Percentiles rank a stretch among this genome's conserved stretches.
These are phyloP conservation scores for Ambrosiella xylebori DNA, from an alignment of 2,329 filamentous ascomycete species.

Conservation along the genomic window DNA sequence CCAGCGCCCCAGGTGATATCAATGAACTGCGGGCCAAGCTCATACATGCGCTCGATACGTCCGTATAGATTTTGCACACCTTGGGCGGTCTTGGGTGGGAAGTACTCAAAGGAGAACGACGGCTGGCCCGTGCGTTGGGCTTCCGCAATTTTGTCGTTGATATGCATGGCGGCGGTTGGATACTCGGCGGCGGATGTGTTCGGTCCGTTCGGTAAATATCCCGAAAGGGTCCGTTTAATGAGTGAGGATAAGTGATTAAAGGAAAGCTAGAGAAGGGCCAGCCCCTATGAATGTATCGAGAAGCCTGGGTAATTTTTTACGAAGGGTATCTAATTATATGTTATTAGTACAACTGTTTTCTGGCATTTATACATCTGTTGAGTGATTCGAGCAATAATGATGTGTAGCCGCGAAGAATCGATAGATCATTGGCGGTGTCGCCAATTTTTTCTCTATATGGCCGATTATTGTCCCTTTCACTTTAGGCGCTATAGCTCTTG, in stretches of 20 bases:
- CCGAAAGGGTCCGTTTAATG: neutral
- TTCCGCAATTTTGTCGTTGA: slow-evolving; percentile 76
- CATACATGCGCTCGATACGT: slow-evolving; percentile 97
- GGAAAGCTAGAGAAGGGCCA: neutral
- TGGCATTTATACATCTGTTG: no score
- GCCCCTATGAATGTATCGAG: neutral
- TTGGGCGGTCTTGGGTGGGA: slow-evolving; percentile 91
- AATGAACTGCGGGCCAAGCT: slow-evolving; percentile 84
- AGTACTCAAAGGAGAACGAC: slow-evolving; percentile 98
- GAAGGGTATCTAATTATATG: neutral
- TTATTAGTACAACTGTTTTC: neutral
- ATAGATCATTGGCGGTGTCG: no score
- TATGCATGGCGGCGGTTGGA: slow-evolving; percentile 57
- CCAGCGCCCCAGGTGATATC: slow-evolving; percentile 98
- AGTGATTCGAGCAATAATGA: no score
- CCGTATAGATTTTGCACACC: slow-evolving; percentile 99
- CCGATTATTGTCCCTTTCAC: neutral
- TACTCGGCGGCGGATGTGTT: neutral
- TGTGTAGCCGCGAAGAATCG: no score
- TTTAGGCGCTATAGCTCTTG: neutral
- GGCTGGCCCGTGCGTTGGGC: slow-evolving; percentile 62
- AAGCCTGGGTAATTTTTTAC: neutral
- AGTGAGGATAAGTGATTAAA: neutral
- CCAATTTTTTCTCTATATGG: no score
- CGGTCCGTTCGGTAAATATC: neutral